Evolutionary conservation across 257 asterid genomes (phyloP), one percentile per base, ranked within the genome.

Genomic region (Primulina huaijiensis): DNA sequence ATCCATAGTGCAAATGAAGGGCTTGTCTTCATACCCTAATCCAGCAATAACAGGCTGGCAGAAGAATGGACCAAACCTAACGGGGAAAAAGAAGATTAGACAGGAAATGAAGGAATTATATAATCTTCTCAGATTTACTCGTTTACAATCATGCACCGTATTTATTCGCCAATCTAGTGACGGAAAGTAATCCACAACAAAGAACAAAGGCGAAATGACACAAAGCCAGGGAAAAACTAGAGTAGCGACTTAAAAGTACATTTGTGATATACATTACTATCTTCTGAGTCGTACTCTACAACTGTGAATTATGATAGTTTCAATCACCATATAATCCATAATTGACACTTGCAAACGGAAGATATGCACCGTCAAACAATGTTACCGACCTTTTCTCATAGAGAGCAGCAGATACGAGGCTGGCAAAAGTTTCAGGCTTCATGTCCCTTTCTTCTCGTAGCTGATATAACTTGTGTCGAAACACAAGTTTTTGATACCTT

Each of bases 31-130:
- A 17, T 84, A 95, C 23, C 97, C 95, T 80, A 93, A 77, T 78
- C 97, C 99, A 80, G 96, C 98, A 78, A 93, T 90, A 69, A 93
- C 97, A 66, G 98, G 97, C 73, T 92, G 98, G 86, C 92, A 84
- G 80, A 90, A 93, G 89, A 87, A 93, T 55, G 98, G 98, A 67
- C 97, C 98, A 81, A 93, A 93, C 80, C 98, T 90, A 74, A 57
- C 68, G 66, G 73, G 9, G 59, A 21, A 40, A 74, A 31, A 2
- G 4, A 12, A 27, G 30, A 46, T 46, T 4, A 46, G 7, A 12
- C 6, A 46, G 55, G 19, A 3, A 4, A 46, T 1, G n/a, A 65
- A 73, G 27, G 14, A 33, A 30, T 16, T 25, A 58, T 8, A 72
- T 50, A 30, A 80, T 33, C 31, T 52, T 55, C 72, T 35, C 56